Percentiles rank a stretch among this genome's conserved stretches.
phyloP scores from a whole-genome alignment of 164 flowering plant genomes.

The Taxillus chinensis region DNA sequence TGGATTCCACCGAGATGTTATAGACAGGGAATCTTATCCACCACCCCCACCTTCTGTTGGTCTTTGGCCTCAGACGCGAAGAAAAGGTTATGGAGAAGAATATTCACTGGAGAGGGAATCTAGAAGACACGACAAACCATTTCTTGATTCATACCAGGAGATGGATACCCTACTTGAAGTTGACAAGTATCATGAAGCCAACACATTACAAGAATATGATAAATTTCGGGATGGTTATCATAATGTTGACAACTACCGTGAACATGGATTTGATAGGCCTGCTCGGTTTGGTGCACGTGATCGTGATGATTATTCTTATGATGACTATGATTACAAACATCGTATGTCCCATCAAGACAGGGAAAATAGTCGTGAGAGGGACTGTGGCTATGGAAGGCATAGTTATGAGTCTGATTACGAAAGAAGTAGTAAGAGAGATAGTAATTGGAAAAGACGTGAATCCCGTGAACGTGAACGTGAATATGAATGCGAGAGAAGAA shows the following conservation, averaged over 20 bases:
- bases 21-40: slow-evolving; percentile 67
- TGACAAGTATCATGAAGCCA: slow-evolving; percentile 35
- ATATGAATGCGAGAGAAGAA: slow-evolving; percentile 62
- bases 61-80: slow-evolving; percentile 62
- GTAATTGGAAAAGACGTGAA: slow-evolving; percentile 64
- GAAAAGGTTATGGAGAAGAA: slow-evolving; percentile 73
- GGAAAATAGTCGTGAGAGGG: slow-evolving; percentile 82
- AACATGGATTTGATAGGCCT: slow-evolving; percentile 57
- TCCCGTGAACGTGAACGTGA: slow-evolving; percentile 73
- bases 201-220: slow-evolving; percentile 37
- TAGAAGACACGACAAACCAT: slow-evolving; percentile 65
- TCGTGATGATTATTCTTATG: slow-evolving; percentile 54
- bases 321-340: slow-evolving; percentile 61
- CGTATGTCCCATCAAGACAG: slow-evolving; percentile 48
- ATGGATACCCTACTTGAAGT: slow-evolving; percentile 40
- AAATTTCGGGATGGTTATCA: slow-evolving; percentile 51
- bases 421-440: slow-evolving; percentile 60
- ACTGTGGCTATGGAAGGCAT: slow-evolving; percentile 57
- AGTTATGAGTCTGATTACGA: slow-evolving; percentile 93
- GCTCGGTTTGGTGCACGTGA: slow-evolving; percentile 58
- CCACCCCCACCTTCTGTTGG: slow-evolving; percentile 52
- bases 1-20: slow-evolving; percentile 47
- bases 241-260: slow-evolving; percentile 31
- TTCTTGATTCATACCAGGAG: slow-evolving; percentile 44
- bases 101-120: slow-evolving; percentile 58